phyloP scores from a whole-genome alignment of 2,329 filamentous ascomycete species.

The Aspergillus puulaauensis region DNA sequence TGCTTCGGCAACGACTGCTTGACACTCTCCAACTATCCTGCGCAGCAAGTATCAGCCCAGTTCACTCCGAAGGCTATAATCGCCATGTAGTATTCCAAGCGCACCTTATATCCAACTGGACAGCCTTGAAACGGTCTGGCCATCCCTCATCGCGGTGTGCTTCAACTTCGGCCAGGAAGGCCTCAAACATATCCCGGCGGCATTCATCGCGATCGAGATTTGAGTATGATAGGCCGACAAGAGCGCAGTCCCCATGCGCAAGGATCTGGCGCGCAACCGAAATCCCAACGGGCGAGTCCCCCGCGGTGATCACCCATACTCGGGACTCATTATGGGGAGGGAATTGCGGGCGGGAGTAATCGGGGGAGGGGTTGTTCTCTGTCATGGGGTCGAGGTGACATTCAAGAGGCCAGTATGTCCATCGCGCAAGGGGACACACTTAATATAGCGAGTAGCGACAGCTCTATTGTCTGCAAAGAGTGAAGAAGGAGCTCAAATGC shows the following conservation, averaged over 20 bases:
- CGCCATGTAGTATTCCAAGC: slow-evolving; percentile 8
- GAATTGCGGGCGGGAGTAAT: slow-evolving; percentile 48
- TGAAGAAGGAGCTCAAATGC: neutral
- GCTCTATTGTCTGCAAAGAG: neutral
- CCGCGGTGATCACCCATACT: slow-evolving; percentile 89
- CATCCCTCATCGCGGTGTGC: slow-evolving; percentile 70
- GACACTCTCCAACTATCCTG: slow-evolving; percentile 68
- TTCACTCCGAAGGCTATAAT: neutral
- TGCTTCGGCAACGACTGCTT: slow-evolving; percentile 82
- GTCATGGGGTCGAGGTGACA: slow-evolving; percentile 31
- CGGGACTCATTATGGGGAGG: slow-evolving; percentile 67
- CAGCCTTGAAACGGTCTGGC: slow-evolving; percentile 70
- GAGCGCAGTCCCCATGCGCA: slow-evolving; percentile 87
- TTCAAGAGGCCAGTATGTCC: slow-evolving; percentile 25
- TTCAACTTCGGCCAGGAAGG: slow-evolving; percentile 65
- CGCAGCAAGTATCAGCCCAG: slow-evolving; percentile 14
- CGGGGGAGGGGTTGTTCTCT: slow-evolving; percentile 35
- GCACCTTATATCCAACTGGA: slow-evolving; percentile 59
- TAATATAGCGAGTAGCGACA: neutral
- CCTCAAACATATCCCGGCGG: slow-evolving; percentile 75
- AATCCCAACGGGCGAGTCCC: slow-evolving; percentile 80
- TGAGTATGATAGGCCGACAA: slow-evolving; percentile 75
- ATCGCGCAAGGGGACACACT: slow-evolving; percentile 22
- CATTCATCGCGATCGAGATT: slow-evolving; percentile 74
- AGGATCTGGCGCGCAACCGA: slow-evolving; percentile 78